A percentile compares a stretch with the other conserved stretches of the same genome.
These are phyloP conservation scores for Saccharum officinarum DNA, from an alignment of 176 grass and related monocot genomes.

Conservation along the genomic window DNA sequence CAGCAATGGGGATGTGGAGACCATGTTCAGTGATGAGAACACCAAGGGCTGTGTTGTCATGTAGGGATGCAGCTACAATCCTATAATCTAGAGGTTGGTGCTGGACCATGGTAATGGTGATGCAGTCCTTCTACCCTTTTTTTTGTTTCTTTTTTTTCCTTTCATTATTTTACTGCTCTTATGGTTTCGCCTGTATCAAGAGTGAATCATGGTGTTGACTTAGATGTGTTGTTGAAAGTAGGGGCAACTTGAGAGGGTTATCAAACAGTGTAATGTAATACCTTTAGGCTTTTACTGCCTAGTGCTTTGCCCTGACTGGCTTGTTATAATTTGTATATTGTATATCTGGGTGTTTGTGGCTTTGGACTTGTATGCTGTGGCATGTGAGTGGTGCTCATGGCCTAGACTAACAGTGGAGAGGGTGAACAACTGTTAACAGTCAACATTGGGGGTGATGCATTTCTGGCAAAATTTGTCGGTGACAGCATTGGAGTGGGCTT, in stretches of 20 bases:
- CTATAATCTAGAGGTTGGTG: conserved; percentile 48
- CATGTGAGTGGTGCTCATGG: conserved; percentile 40
- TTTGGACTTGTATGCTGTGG: conserved; percentile 31
- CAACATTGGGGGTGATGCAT: conserved; percentile 45
- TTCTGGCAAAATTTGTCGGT: conserved; percentile 56
- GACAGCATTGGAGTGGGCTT: conserved; percentile 43
- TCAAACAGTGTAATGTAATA: conserved; percentile 40
- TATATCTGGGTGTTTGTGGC: conserved; percentile 39
- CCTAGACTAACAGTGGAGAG: neutral
- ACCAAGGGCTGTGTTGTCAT: conserved; percentile 86
- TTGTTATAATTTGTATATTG: conserved; percentile 45
- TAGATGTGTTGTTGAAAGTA: conserved; percentile 46
- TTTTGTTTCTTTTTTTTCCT: neutral
- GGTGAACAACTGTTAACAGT: conserved; percentile 40
- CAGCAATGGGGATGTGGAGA: conserved; percentile 61
- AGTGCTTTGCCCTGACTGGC: conserved; percentile 56
- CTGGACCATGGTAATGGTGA: conserved; percentile 43
- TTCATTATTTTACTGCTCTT: conserved; percentile 40
- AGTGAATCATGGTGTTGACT: conserved; percentile 59
- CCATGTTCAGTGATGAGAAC: conserved; percentile 98
- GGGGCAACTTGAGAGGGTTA: conserved; percentile 35
- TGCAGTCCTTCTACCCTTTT: conserved; percentile 29
- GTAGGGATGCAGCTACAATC: conserved; percentile 55
- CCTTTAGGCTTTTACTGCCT: conserved; percentile 39
- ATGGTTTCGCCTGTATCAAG: conserved; percentile 52